Evolutionary conservation across 208 protist genomes (phyloP).

Genomic region (Leishmania gerbilli): DNA sequence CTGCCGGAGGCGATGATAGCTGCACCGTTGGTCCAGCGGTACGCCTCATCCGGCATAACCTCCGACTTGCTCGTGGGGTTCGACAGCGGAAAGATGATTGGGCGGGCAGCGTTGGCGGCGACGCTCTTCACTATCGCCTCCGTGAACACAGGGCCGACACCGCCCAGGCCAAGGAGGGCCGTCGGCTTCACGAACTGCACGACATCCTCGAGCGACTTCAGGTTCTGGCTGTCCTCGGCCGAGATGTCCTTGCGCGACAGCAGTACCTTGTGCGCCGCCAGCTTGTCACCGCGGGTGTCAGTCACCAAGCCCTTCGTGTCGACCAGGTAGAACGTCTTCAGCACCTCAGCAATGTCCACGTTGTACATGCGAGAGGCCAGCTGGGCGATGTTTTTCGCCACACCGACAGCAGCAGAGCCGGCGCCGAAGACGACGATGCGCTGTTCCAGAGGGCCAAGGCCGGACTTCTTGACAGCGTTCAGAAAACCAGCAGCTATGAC

Average conservation of each 20-base stretch:
- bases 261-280: slow-evolving; percentile 86
- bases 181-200: slow-evolving; percentile 95
- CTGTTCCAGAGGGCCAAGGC: slow-evolving; percentile 55
- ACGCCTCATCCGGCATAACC: slow-evolving; percentile 93
- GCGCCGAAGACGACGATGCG: slow-evolving; percentile 92
- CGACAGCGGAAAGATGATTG: slow-evolving; percentile 97
- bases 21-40: slow-evolving; percentile 92
- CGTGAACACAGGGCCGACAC: slow-evolving; percentile 93
- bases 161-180: slow-evolving; percentile 94
- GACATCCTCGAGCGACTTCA: slow-evolving; percentile 63
- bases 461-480: slow-evolving; percentile 80
- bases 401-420: slow-evolving; percentile 93
- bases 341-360: slow-evolving; percentile 73
- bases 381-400: slow-evolving; percentile 93
- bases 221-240: slow-evolving; percentile 57
- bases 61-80: slow-evolving; percentile 94
- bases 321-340: slow-evolving; percentile 90
- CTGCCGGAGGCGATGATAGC: slow-evolving; percentile 96
- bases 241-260: slow-evolving; percentile 87
- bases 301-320: slow-evolving; percentile 93
- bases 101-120: slow-evolving; percentile 72
- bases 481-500: slow-evolving; percentile 94
- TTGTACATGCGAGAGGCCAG: slow-evolving; percentile 67
- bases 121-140: slow-evolving; percentile 90
- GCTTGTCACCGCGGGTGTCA: slow-evolving; percentile 78